Evolutionary conservation across 164 flowering plant species (phyloP).

Genomic region (Piper longum): DNA sequence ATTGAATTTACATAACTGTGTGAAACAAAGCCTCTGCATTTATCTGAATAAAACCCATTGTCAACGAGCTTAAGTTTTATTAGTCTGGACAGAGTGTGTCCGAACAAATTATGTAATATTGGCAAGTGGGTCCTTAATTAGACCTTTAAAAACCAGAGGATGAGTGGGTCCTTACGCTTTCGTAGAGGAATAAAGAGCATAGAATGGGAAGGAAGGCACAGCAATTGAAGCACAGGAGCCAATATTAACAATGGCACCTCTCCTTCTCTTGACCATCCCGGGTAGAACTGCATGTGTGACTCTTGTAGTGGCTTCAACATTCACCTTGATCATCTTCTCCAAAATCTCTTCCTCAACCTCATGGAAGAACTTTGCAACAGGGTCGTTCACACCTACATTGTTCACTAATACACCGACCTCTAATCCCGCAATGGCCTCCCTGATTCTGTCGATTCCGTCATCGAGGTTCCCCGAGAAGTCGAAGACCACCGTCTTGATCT

Average conservation of each 20-base stretch:
- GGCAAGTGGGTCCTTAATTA: background rate
- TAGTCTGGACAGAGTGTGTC: too few relatives aligned
- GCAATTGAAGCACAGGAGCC: conserved; percentile 78
- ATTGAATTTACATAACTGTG: background rate
- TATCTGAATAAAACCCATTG: background rate
- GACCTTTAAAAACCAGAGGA: background rate
- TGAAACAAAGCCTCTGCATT: background rate
- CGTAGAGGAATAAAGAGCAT: conserved; percentile 75
- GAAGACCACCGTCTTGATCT: conserved; percentile 54
- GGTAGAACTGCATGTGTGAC: conserved; percentile 74
- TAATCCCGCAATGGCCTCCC: conserved; percentile 45
- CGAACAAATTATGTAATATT: too few relatives aligned
- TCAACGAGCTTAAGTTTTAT: too few relatives aligned
- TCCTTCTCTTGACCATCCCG: conserved; percentile 71
- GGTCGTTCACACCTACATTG: conserved; percentile 70
- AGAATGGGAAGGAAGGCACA: conserved; percentile 78
- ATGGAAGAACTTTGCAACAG: conserved; percentile 69
- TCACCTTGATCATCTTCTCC: conserved; percentile 54
- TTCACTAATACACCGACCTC: conserved; percentile 80
- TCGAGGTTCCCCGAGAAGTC: conserved; percentile 65
- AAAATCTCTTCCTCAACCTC: conserved; percentile 57
- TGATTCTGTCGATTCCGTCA: conserved; percentile 44
- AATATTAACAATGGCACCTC: conserved; percentile 77
- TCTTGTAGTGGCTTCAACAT: conserved; percentile 67
- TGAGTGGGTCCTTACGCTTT: conserved; percentile 55